Evolutionary conservation across 2,329 filamentous ascomycete species (phyloP), one percentile per base, ranked within the genome.

Genomic region (Phoma herbarum): DNA sequence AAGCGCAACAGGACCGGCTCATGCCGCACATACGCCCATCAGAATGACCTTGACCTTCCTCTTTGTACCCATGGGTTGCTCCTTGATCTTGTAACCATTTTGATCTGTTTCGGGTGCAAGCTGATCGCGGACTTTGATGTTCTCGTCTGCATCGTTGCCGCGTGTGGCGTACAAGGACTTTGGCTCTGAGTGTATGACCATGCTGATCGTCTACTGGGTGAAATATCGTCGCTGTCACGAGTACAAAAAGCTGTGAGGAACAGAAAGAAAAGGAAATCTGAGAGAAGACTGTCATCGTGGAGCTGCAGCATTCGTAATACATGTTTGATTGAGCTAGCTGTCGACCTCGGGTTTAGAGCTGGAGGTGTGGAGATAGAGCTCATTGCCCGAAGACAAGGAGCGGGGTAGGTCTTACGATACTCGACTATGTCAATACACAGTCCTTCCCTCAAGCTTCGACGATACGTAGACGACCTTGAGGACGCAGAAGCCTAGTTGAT

Each of bases 61-160:
- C 55, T 77, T 80, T 9, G 77, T 79, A 10, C 79, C 78, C 69
- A 80, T 78, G 18, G 78, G 78, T 57, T 80, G 72, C 49, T 81
- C 79, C 9, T 72, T 73, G 25, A 81, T 80, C 18, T 65, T 66
- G 64, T 82, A 82, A 44, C 79, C 79, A 64, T 72, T 50, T 29
- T 75, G 69, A 48, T 81, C 79, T 25, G 66, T 64, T 33, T 77
- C 68, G 9, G 78, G 78, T 23, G 73, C 64, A 28, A 65, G 64
- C 41, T 66, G 69, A 33, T 73, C 71, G n/a, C 70, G 62, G 35
- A 73, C 45, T 3, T 56, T 68, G 52, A 64, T 57, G 44, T 71
- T 71, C 8, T 72, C 56, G 33, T 73, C 67, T 23, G 63, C 57
- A 20, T 70, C 62, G 54, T 69, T 67, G 28, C 67, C 70, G 18